These are phyloP conservation scores for Brassica hybrid DNA, from an alignment of 441 rosid genomes.

Conservation along the genomic window DNA sequence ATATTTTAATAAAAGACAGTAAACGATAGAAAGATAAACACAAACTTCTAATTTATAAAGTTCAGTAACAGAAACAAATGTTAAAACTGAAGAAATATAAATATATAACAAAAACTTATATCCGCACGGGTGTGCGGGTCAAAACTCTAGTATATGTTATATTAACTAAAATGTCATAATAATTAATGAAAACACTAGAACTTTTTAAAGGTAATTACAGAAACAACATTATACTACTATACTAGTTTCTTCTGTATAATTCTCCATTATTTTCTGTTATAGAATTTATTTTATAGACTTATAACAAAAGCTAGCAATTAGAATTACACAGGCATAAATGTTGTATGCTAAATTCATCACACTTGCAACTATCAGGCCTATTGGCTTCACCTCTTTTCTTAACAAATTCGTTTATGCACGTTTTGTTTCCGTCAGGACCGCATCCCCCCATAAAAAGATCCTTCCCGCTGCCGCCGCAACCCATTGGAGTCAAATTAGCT, in stretches of 20 bases:
- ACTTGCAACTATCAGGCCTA: conserved; percentile 19
- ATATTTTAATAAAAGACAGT: too few relatives aligned
- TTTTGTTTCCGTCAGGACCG: conserved; percentile 13
- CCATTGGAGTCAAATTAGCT: not conserved
- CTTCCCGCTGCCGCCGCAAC: not conserved
- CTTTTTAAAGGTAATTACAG: not conserved
- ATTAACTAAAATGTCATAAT: too few relatives aligned
- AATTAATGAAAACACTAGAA: not conserved
- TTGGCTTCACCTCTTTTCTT: conserved; percentile 25
- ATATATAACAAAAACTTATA: too few relatives aligned
- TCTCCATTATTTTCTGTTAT: not conserved
- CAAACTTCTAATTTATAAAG: too few relatives aligned
- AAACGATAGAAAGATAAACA: too few relatives aligned
- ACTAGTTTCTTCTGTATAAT: not conserved
- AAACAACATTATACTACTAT: not conserved
- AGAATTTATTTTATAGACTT: not conserved
- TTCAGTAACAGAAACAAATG: too few relatives aligned
- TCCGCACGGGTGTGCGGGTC: too few relatives aligned
- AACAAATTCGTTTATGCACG: conserved; percentile 32
- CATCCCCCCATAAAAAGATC: conserved; percentile 33
- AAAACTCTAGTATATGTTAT: too few relatives aligned
- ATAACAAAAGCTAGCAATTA: conserved; percentile 11
- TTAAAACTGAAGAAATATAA: too few relatives aligned
- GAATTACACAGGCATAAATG: conserved; percentile 30
- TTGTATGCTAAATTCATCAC: conserved; percentile 23